Percentiles rank a stretch among this genome's conserved stretches.
Evolutionary conservation across 139 green algal species (phyloP).

Genomic region (Chlorella sp.): DNA sequence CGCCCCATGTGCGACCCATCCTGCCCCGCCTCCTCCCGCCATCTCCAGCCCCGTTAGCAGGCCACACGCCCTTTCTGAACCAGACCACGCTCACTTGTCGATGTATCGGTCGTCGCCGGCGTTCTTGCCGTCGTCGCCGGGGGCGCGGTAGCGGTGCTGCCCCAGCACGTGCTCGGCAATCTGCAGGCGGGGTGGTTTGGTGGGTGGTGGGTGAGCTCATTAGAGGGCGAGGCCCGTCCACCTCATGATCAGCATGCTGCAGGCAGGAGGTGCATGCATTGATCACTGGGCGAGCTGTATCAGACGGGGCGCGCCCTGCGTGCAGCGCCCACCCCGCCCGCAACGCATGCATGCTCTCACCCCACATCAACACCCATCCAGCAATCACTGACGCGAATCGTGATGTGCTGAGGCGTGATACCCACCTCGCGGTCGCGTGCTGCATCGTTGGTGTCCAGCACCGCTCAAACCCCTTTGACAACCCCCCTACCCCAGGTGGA

Average conservation of each 20-base stretch:
- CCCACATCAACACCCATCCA: background rate
- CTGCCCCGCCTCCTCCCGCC: too few species aligned
- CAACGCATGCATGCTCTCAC: background rate
- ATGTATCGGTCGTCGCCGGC: conserved; percentile 50
- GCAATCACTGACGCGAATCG: too few species aligned
- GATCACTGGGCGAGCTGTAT: background rate
- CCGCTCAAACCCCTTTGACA: too few species aligned
- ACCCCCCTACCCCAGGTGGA: too few species aligned
- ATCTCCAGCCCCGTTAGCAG: too few species aligned
- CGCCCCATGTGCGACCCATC: too few species aligned
- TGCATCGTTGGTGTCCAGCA: too few species aligned
- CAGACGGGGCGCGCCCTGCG: background rate
- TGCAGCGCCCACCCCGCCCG: background rate
- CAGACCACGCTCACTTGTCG: conserved; percentile 34
- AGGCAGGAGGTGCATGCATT: background rate
- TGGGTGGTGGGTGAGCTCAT: background rate
- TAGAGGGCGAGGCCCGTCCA: too few species aligned
- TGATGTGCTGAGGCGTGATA: background rate
- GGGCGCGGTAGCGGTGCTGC: conserved; percentile 90
- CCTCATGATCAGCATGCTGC: conserved; percentile 82
- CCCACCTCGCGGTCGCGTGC: background rate
- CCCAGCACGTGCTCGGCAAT: conserved; percentile 86
- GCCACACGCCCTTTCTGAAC: too few species aligned
- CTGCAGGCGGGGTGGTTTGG: conserved; percentile 22
- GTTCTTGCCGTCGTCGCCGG: conserved; percentile 72